Evolutionary conservation across 2,329 filamentous ascomycete genomes (phyloP).

Genomic region (Amylocarpus encephaloides): DNA sequence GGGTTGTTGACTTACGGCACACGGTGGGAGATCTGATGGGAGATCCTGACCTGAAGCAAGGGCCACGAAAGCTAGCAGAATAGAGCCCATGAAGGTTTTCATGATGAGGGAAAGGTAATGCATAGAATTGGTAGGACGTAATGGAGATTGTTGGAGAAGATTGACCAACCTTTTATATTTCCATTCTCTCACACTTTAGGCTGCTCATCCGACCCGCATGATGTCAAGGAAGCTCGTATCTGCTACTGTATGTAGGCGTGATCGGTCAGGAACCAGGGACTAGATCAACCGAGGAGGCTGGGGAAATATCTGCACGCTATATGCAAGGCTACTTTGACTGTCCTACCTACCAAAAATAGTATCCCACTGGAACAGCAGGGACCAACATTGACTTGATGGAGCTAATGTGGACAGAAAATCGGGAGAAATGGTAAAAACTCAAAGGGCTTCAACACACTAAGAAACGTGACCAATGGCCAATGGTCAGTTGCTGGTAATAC

Average conservation of each 20-base stretch:
- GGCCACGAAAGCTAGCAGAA: no score
- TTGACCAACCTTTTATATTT: background rate
- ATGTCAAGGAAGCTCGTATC: background rate
- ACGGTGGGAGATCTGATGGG: no score
- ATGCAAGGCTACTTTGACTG: constrained; percentile 5
- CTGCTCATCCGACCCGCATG: background rate
- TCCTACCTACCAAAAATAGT: background rate
- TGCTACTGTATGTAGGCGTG: background rate
- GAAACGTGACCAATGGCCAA: no score
- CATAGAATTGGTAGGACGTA: no score
- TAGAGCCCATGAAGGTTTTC: no score
- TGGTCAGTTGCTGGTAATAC: no score
- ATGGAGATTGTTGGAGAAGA: background rate
- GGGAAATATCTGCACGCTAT: constrained; percentile 1
- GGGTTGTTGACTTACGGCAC: background rate
- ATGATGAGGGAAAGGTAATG: no score
- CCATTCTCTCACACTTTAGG: background rate
- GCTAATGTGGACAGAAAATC: background rate
- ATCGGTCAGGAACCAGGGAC: background rate
- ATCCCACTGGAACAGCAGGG: background rate
- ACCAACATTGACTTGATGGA: background rate
- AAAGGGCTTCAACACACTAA: no score
- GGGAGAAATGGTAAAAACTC: background rate
- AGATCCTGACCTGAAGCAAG: no score
- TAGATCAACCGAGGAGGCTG: constrained; percentile 3